These are phyloP conservation scores for Tricholoma bakamatsutake DNA, from an alignment of 768 basidiomycete genomes.

Conservation along the genomic window DNA sequence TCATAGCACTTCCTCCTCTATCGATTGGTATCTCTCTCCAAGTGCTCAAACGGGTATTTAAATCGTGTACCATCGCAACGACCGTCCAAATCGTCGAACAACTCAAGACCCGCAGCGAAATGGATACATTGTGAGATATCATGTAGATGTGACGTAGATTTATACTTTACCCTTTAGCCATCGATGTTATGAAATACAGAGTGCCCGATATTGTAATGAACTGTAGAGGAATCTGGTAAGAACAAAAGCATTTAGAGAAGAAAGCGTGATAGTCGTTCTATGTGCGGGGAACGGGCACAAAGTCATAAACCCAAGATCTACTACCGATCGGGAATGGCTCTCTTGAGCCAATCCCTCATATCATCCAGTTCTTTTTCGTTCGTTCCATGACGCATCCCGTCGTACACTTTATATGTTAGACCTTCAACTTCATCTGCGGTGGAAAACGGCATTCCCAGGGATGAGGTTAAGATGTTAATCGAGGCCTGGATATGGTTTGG, in stretches of 20 bases:
- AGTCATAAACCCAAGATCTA: not conserved
- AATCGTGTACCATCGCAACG: too few relatives aligned
- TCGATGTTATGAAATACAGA: not conserved
- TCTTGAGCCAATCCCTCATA: conserved; percentile 64
- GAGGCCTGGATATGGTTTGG: conserved; percentile 49
- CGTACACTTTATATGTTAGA: conserved; percentile 62
- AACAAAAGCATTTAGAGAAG: not conserved
- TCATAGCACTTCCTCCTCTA: too few relatives aligned
- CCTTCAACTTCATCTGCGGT: conserved; percentile 43
- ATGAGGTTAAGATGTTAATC: conserved; percentile 46
- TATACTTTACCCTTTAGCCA: not conserved
- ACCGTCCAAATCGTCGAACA: too few relatives aligned
- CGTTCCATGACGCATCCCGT: conserved; percentile 62
- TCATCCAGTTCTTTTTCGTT: conserved; percentile 62
- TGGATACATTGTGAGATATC: not conserved
- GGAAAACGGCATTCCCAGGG: conserved; percentile 45
- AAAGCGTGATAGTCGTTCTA: not conserved
- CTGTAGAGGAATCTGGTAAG: conserved; percentile 3
- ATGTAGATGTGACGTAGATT: not conserved
- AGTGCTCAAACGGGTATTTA: too few relatives aligned
- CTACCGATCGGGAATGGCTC: conserved; percentile 34
- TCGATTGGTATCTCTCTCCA: too few relatives aligned
- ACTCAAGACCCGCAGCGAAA: too few relatives aligned
- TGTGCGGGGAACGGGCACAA: not conserved
- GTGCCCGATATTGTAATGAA: conserved; percentile 1